These are phyloP conservation scores for Claviceps sp. DNA, from an alignment of 2,329 filamentous ascomycete species.

Conservation along the genomic window DNA sequence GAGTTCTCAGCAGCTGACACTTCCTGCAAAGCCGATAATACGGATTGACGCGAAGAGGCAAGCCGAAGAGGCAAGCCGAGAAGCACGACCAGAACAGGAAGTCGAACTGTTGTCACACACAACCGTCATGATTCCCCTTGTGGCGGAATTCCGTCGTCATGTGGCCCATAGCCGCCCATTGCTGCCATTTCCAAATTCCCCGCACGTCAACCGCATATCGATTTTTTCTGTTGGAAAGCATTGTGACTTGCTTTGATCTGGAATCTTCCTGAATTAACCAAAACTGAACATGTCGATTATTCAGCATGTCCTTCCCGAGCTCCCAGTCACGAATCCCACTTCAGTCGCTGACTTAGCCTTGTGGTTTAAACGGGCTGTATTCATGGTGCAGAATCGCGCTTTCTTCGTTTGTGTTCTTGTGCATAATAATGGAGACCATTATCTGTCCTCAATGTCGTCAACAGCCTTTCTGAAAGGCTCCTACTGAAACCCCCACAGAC, in stretches of 20 bases:
- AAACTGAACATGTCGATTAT: neutral
- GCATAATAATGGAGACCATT: neutral
- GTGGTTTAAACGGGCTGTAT: slow-evolving; percentile 34
- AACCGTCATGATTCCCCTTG: too few species aligned
- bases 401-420: neutral
- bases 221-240: neutral
- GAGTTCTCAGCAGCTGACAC: neutral
- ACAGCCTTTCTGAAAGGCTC: neutral
- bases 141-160: too few species aligned
- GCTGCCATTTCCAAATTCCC: neutral
- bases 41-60: too few species aligned
- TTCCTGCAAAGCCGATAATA: too few species aligned
- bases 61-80: too few species aligned
- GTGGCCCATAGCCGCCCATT: neutral
- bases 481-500: slow-evolving; percentile 5
- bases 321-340: slow-evolving; percentile 12
- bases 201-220: neutral
- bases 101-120: too few species aligned
- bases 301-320: slow-evolving; percentile 6
- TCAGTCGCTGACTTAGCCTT: slow-evolving; percentile 28
- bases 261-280: neutral
- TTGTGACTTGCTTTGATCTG: neutral
- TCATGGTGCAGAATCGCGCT: too few species aligned
- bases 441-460: neutral
- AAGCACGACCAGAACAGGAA: too few species aligned